phyloP scores from a whole-genome alignment of 805 yeast genomes.

The Candida broadrunensis region DNA sequence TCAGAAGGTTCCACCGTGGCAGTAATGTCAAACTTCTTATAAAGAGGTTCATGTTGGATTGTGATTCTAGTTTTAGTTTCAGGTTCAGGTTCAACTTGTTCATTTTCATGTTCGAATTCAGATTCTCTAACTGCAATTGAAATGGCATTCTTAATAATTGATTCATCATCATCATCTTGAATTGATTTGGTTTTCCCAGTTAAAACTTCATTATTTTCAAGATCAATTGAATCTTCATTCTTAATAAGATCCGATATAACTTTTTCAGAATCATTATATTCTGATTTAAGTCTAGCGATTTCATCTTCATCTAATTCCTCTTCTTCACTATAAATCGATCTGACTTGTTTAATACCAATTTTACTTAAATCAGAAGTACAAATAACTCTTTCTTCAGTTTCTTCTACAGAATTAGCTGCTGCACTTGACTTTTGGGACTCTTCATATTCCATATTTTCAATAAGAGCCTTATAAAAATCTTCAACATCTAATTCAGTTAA shows the following conservation, averaged over 20 bases:
- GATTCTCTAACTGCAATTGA: conserved; percentile 17
- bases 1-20: not conserved
- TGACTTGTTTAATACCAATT: not conserved
- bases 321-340: not conserved
- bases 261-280: conserved; percentile 16
- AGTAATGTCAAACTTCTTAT: conserved; percentile 1
- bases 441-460: conserved; percentile 15
- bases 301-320: not conserved
- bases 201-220: conserved; percentile 5
- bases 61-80: not conserved
- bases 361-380: not conserved
- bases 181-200: not conserved
- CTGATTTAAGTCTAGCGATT: conserved; percentile 1
- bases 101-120: not conserved
- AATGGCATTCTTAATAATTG: conserved; percentile 18
- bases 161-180: conserved; percentile 6
- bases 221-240: conserved; percentile 5
- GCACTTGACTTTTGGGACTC: not conserved
- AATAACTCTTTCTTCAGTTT: not conserved
- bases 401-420: not conserved
- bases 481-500: conserved; percentile 13
- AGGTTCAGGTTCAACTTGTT: conserved; percentile 3
- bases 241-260: conserved; percentile 12
- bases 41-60: conserved; percentile 1
- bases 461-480: conserved; percentile 15